Evolutionary conservation across 2,329 filamentous ascomycete genomes (phyloP).

Genomic region (Emergomyces pasteurianus): DNA sequence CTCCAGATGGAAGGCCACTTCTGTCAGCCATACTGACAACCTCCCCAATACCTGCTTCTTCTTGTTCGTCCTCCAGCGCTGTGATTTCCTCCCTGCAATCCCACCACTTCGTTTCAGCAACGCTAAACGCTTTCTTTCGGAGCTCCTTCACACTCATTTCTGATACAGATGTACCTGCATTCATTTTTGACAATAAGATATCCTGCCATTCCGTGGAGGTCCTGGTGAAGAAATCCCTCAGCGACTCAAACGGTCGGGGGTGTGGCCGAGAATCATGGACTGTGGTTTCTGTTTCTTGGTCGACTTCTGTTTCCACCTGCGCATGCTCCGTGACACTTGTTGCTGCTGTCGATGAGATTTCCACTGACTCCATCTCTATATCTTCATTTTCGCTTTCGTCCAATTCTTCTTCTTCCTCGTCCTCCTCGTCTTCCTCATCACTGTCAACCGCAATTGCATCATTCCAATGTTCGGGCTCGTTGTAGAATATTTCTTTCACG

Average conservation of each 20-base stretch:
- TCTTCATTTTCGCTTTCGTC: slow-evolving; percentile 32
- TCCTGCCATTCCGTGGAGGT: slow-evolving; percentile 88
- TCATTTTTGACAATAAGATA: slow-evolving; percentile 62
- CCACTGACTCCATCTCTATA: slow-evolving; percentile 31
- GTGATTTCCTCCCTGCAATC: slow-evolving; percentile 90
- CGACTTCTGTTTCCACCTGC: slow-evolving; percentile 22
- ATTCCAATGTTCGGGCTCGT: slow-evolving; percentile 78
- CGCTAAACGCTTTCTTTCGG: slow-evolving; percentile 77
- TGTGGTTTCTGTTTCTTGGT: slow-evolving; percentile 28
- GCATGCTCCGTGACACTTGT: slow-evolving; percentile 26
- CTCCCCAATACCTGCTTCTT: slow-evolving; percentile 87
- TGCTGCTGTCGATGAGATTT: slow-evolving; percentile 24
- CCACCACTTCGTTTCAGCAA: slow-evolving; percentile 98
- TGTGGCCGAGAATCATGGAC: slow-evolving; percentile 68
- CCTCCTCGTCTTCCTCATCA: slow-evolving; percentile 44
- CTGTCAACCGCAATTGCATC: slow-evolving; percentile 49
- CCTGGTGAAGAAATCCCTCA: slow-evolving; percentile 83
- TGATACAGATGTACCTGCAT: slow-evolving; percentile 47
- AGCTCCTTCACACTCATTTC: slow-evolving; percentile 75
- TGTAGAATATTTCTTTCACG: slow-evolving; percentile 78
- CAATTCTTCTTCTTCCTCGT: slow-evolving; percentile 33
- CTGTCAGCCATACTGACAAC: slow-evolving; percentile 77
- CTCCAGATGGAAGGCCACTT: slow-evolving; percentile 37
- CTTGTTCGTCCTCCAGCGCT: slow-evolving; percentile 86
- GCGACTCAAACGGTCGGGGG: slow-evolving; percentile 69